phyloP scores from a whole-genome alignment of 352 stramenopile genomes.

The Globisporangium parvum region DNA sequence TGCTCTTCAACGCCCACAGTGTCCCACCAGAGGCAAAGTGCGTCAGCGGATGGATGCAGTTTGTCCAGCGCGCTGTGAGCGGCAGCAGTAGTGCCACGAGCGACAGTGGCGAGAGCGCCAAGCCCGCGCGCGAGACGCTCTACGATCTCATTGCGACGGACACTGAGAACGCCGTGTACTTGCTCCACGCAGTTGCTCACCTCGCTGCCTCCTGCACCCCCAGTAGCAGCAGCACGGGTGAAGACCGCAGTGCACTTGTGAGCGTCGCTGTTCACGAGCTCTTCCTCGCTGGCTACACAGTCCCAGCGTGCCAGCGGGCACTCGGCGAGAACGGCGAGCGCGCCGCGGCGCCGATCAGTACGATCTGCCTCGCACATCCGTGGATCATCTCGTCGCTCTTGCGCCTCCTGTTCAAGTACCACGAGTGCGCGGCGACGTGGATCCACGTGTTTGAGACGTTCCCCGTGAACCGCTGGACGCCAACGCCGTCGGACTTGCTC shows the following conservation, averaged over 20 bases:
- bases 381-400: slow-evolving; percentile 60
- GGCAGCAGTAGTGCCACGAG: slow-evolving; percentile 14
- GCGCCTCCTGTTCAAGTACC: slow-evolving; percentile 65
- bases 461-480: slow-evolving; percentile 79
- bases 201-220: slow-evolving; percentile 21
- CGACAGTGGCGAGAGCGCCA: slow-evolving; percentile 19
- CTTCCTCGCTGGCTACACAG: slow-evolving; percentile 57
- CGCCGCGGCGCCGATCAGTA: slow-evolving; percentile 45
- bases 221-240: slow-evolving; percentile 24
- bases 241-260: slow-evolving; percentile 35
- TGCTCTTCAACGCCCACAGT: slow-evolving; percentile 70
- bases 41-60: slow-evolving; percentile 51
- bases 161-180: slow-evolving; percentile 54
- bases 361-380: slow-evolving; percentile 54
- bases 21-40: slow-evolving; percentile 57
- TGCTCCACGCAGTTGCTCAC: slow-evolving; percentile 65
- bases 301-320: slow-evolving; percentile 33
- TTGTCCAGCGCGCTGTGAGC: slow-evolving; percentile 36
- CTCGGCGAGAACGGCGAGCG: slow-evolving; percentile 45
- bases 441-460: slow-evolving; percentile 84
- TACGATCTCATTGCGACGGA: slow-evolving; percentile 58
- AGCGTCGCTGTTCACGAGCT: slow-evolving; percentile 57
- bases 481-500: slow-evolving; percentile 50
- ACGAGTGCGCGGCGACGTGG: slow-evolving; percentile 72
- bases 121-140: slow-evolving; percentile 36